A percentile compares a stretch with the other conserved stretches of the same genome.
Conservation (phyloP, 2,329 filamentous ascomycete genomes). For the Trichoderma lentiforme region DNA sequence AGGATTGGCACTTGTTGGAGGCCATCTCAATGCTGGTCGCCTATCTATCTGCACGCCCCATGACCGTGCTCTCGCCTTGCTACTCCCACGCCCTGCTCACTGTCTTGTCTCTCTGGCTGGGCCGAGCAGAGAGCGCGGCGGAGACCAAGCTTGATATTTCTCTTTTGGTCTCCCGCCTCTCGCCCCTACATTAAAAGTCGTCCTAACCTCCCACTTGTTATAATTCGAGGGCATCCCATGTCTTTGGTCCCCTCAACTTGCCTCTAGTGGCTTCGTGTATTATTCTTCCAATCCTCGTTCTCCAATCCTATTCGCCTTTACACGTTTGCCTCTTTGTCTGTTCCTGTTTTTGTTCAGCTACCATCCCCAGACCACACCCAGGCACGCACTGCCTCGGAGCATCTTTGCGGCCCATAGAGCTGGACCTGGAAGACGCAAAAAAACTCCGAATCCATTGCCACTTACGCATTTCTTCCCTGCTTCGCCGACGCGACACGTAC, state of each 20-base stretch:
- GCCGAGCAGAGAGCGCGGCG: conserved; percentile 7
- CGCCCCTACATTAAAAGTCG: conserved; percentile 14
- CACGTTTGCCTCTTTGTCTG: conserved; percentile 10
- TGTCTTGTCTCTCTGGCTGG: conserved; percentile 2
- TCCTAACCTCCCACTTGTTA: conserved; percentile 16
- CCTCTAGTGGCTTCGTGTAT: conserved; percentile 16
- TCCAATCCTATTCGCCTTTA: conserved; percentile 14
- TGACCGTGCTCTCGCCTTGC: neutral
- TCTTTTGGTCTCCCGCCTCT: conserved; percentile 12
- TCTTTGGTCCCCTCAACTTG: conserved; percentile 11
- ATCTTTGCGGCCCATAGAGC: conserved; percentile 1
- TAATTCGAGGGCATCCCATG: conserved; percentile 17
- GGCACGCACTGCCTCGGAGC: conserved; percentile 13
- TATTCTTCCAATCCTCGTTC: conserved; percentile 11
- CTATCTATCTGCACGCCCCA: conserved; percentile 1
- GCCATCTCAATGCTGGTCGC: conserved; percentile 10
- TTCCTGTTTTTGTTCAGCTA: conserved; percentile 11
- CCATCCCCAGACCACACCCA: neutral
- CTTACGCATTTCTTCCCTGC: conserved; percentile 6
- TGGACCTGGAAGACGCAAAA: conserved; percentile 13
- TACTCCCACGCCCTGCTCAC: conserved; percentile 1
- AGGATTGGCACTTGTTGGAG: conserved; percentile 16
- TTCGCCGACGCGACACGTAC: conserved; percentile 14
- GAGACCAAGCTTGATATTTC: conserved; percentile 16
- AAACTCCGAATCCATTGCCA: conserved; percentile 5